Percentiles rank a stretch among this genome's conserved stretches.
phyloP scores from a whole-genome alignment of 2,329 filamentous ascomycete genomes.

The Colletotrichum salicis region DNA sequence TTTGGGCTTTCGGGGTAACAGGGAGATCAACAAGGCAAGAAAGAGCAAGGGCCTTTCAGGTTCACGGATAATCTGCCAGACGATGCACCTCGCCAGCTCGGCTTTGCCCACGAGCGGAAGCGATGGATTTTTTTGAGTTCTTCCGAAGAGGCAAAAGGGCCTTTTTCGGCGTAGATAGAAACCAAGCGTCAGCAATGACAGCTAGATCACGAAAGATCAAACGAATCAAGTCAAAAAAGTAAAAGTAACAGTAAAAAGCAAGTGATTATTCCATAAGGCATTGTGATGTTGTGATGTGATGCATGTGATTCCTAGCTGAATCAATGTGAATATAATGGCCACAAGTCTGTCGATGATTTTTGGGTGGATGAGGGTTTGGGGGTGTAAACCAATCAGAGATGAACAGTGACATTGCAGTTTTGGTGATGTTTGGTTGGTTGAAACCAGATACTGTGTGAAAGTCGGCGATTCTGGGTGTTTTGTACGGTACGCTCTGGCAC shows the following conservation, averaged over 20 bases:
- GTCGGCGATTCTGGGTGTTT: neutral
- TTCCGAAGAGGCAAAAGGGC: neutral
- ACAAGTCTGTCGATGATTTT: neutral
- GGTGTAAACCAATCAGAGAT: neutral
- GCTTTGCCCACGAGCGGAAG: neutral
- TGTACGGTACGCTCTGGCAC: neutral
- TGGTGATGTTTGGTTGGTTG: neutral
- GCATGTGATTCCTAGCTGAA: neutral
- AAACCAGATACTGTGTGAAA: neutral
- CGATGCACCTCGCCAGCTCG: neutral
- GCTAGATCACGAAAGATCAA: slow-evolving; percentile 27
- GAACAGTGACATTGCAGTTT: slow-evolving; percentile 12
- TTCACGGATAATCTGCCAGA: slow-evolving; percentile 13
- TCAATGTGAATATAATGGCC: neutral
- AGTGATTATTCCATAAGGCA: neutral
- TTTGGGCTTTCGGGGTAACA: slow-evolving; percentile 9
- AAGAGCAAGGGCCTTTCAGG: neutral
- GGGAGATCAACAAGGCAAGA: neutral
- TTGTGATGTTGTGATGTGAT: neutral
- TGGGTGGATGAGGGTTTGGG: neutral
- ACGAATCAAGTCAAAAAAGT: slow-evolving; percentile 6
- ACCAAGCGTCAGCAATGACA: slow-evolving; percentile 32
- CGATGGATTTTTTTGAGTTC: neutral
- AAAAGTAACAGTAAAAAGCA: slow-evolving; percentile 3
- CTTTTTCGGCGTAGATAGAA: slow-evolving; percentile 22